phyloP scores from a whole-genome alignment of 2,329 filamentous ascomycete species.

The Xylaria sp. region DNA sequence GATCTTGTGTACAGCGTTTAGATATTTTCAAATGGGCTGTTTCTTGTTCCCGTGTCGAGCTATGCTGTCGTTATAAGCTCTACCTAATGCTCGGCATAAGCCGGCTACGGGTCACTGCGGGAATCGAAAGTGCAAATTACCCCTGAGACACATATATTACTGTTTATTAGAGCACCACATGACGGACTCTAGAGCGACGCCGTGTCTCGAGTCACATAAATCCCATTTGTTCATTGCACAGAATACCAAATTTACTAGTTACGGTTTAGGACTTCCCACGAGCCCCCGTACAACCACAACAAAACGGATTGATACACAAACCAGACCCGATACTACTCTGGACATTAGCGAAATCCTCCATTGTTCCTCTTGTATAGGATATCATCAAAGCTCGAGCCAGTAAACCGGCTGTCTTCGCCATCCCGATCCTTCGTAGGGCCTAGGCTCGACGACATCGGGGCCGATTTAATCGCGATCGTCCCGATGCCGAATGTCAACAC shows the following conservation, averaged over 20 bases:
- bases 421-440: not conserved
- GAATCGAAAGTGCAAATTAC: constrained; percentile 17
- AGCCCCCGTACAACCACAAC: not conserved
- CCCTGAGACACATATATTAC: constrained; percentile 13
- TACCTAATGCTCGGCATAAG: not conserved
- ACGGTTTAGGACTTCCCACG: not conserved
- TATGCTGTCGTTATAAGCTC: too few species aligned
- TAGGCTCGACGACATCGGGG: not conserved
- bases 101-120: constrained; percentile 7
- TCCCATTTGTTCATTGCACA: not conserved
- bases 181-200: not conserved
- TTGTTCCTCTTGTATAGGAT: constrained; percentile 7
- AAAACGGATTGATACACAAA: not conserved
- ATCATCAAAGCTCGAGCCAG: not conserved
- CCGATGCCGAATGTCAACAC: not conserved
- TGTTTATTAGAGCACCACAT: constrained; percentile 4
- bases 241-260: not conserved
- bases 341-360: not conserved
- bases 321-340: constrained; percentile 1
- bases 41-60: too few species aligned
- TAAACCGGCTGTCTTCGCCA: not conserved
- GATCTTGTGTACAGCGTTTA: too few species aligned
- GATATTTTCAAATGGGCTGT: too few species aligned
- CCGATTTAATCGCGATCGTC: not conserved
- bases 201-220: not conserved